These are phyloP conservation scores for Flammula alnicola DNA, from an alignment of 1,284 basidiomycete species.

Conservation along the genomic window DNA sequence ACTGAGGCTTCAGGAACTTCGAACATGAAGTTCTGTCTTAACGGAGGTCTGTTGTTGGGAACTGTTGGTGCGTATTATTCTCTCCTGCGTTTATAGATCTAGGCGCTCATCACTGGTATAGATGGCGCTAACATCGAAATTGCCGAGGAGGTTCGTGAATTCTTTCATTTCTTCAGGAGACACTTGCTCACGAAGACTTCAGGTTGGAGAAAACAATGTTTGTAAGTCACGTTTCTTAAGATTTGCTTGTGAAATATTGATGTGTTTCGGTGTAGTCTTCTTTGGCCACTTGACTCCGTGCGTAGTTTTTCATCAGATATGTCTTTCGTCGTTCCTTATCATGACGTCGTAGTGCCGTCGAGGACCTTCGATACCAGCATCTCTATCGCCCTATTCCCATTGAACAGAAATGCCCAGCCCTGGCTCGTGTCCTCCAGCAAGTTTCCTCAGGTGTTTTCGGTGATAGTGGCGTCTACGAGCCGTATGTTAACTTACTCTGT, in stretches of 20 bases:
- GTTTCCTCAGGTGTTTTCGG: slow-evolving; percentile 80
- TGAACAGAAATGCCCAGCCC: slow-evolving; percentile 79
- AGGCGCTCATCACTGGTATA: slow-evolving; percentile 24
- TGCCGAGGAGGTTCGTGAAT: slow-evolving; percentile 67
- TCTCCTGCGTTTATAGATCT: background rate
- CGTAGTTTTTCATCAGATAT: slow-evolving; percentile 17
- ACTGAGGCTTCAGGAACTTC: slow-evolving; percentile 89
- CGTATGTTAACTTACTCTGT: slow-evolving; percentile 49
- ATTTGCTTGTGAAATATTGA: background rate
- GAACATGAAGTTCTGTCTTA: slow-evolving; percentile 94
- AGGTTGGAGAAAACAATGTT: slow-evolving; percentile 52
- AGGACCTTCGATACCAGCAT: slow-evolving; percentile 84
- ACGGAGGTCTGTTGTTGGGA: slow-evolving; percentile 84
- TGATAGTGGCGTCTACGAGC: slow-evolving; percentile 77
- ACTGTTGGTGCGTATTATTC: slow-evolving; percentile 55
- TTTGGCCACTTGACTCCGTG: slow-evolving; percentile 81
- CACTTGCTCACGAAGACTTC: background rate
- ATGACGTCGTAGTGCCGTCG: slow-evolving; percentile 56
- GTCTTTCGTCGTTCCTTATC: background rate
- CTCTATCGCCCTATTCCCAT: slow-evolving; percentile 80
- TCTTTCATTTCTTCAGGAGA: background rate
- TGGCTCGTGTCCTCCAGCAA: slow-evolving; percentile 74
- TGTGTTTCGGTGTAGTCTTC: slow-evolving; percentile 60
- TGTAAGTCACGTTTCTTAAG: slow-evolving; percentile 49
- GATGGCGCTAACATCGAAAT: slow-evolving; percentile 97